These are phyloP conservation scores for Solanum dulcamara DNA, from an alignment of 257 asterid genomes.

Conservation along the genomic window DNA sequence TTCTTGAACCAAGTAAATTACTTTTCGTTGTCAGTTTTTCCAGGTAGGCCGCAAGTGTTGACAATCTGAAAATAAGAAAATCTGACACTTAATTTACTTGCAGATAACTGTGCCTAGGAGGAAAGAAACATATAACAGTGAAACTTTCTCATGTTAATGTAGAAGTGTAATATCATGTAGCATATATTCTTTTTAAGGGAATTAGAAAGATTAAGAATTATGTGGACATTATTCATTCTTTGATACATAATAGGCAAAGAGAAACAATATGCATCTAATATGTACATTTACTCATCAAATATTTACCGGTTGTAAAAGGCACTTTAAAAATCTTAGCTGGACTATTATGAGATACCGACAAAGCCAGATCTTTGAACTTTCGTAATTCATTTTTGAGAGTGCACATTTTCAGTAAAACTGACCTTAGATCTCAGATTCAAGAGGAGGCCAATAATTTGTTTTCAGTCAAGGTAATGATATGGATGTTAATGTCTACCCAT, in stretches of 20 bases:
- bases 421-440: neutral
- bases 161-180: neutral
- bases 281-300: neutral
- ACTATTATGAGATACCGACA: neutral
- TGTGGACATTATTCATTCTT: neutral
- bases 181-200: neutral
- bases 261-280: neutral
- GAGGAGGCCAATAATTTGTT: neutral
- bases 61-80: neutral
- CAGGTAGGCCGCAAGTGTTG: constrained; percentile 1
- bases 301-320: neutral
- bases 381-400: neutral
- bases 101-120: neutral
- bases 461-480: neutral
- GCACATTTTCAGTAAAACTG: neutral
- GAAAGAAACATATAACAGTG: neutral
- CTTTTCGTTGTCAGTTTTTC: constrained; percentile 3
- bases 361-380: neutral
- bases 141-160: neutral
- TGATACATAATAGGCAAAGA: neutral
- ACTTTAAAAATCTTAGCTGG: neutral
- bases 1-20: neutral
- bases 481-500: neutral
- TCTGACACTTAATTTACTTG: neutral
- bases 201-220: neutral